A percentile compares a stretch with the other conserved stretches of the same genome.
Conservation (phyloP, 2,329 filamentous ascomycete genomes). For the Exophiala dermatitidis region DNA sequence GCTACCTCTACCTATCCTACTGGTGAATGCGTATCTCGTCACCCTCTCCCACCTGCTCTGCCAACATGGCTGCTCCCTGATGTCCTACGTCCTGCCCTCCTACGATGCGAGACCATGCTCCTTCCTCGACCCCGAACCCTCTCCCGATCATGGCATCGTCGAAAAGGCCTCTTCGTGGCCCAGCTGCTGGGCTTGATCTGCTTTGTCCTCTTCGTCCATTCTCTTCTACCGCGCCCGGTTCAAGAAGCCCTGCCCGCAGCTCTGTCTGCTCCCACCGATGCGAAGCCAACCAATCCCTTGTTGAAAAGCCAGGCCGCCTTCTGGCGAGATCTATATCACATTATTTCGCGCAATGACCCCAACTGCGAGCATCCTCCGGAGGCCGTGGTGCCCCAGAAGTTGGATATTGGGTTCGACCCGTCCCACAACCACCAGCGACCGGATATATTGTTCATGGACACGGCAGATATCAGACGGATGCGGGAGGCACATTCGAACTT, state of each 20-base stretch:
- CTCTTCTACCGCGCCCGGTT: slow-evolving; percentile 4
- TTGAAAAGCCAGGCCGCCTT: slow-evolving; percentile 21
- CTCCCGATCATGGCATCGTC: slow-evolving; percentile 13
- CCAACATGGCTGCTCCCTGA: not conserved
- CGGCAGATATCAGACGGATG: slow-evolving; percentile 33
- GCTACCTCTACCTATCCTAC: no score
- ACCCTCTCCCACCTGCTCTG: no score
- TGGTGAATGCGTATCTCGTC: no score
- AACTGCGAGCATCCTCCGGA: slow-evolving; percentile 23
- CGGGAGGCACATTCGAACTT: slow-evolving; percentile 38
- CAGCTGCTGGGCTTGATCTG: slow-evolving; percentile 12
- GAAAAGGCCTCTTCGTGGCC: slow-evolving; percentile 11
- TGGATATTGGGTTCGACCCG: slow-evolving; percentile 23
- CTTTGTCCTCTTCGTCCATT: slow-evolving; percentile 18
- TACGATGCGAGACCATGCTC: slow-evolving; percentile 6
- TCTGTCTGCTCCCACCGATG: not conserved
- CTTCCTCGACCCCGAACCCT: slow-evolving; percentile 5
- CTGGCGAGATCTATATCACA: slow-evolving; percentile 22
- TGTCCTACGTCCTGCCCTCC: not conserved
- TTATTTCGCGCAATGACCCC: slow-evolving; percentile 26
- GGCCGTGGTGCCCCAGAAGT: slow-evolving; percentile 23
- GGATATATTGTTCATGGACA: slow-evolving; percentile 33
- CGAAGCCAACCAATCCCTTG: slow-evolving; percentile 12
- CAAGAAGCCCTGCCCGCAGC: not conserved
- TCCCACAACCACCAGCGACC: slow-evolving; percentile 29